Conservation (phyloP, 2,329 filamentous ascomycete genomes). For the Aspergillus puulaauensis region DNA sequence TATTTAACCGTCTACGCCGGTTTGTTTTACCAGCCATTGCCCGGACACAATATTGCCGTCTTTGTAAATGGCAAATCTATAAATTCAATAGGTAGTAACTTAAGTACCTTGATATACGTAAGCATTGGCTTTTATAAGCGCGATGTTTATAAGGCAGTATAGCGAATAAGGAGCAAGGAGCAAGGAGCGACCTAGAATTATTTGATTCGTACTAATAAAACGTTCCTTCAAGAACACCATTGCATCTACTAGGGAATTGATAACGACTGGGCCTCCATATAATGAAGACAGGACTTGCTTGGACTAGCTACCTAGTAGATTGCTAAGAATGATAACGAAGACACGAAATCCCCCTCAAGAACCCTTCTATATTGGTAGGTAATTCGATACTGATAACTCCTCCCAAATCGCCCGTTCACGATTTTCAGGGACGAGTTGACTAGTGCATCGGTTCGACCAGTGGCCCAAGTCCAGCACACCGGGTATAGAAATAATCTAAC, state of each 20-base stretch:
- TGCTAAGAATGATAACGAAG: constrained; percentile 7
- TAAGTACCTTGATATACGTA: no score
- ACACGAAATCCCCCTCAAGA: constrained; percentile 9
- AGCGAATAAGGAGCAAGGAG: neutral
- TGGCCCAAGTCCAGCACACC: constrained; percentile 32
- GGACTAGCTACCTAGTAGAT: constrained; percentile 3
- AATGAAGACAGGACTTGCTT: constrained; percentile 3
- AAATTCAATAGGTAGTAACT: no score
- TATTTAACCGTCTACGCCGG: neutral
- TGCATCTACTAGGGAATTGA: neutral
- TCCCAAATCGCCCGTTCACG: constrained; percentile 21
- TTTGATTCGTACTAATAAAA: neutral
- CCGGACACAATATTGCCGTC: no score
- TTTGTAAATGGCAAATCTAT: no score
- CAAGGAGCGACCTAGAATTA: neutral
- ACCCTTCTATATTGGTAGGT: constrained; percentile 10
- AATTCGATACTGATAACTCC: constrained; percentile 14
- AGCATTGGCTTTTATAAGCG: no score
- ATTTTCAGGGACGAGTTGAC: constrained; percentile 21
- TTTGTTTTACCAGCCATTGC: no score
- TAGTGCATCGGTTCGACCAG: constrained; percentile 30
- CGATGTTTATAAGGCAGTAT: neutral
- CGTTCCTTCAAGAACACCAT: neutral
- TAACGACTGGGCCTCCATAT: neutral
- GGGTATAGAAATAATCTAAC: constrained; percentile 26